These are phyloP conservation scores for Zopfochytrium polystomum DNA, from an alignment of 371 early-diverging fungal genomes.

Conservation along the genomic window DNA sequence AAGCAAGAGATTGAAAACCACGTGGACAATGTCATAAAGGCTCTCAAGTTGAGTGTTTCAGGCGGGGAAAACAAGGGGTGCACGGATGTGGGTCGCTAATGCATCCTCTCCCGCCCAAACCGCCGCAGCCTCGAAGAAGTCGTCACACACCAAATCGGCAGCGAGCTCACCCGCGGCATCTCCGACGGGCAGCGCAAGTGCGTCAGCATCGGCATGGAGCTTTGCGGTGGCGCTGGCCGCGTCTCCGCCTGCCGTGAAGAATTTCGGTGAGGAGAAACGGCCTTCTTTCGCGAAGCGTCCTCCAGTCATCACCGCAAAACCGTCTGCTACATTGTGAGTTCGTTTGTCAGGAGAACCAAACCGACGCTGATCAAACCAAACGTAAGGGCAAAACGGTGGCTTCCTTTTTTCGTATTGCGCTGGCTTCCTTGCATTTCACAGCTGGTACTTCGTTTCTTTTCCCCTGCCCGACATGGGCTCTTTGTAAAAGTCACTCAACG, in stretches of 20 bases:
- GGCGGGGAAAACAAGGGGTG: too few species aligned
- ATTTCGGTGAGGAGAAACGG: constrained; percentile 45
- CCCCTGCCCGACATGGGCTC: too few species aligned
- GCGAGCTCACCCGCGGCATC: too few species aligned
- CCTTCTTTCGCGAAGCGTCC: constrained; percentile 47
- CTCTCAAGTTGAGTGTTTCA: too few species aligned
- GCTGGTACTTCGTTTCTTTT: too few species aligned
- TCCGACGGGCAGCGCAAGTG: constrained; percentile 79
- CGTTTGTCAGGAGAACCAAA: background rate
- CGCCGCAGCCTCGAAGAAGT: constrained; percentile 56
- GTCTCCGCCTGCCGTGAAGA: constrained; percentile 40
- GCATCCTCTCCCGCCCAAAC: too few species aligned
- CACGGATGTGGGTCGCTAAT: too few species aligned
- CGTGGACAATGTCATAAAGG: too few species aligned
- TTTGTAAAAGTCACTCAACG: too few species aligned
- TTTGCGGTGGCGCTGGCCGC: constrained; percentile 55
- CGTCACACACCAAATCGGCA: constrained; percentile 80
- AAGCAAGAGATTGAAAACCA: too few species aligned
- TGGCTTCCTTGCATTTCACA: constrained; percentile 30
- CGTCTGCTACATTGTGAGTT: constrained; percentile 38
- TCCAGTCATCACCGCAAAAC: too few species aligned
- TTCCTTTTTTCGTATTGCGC: constrained; percentile 28
- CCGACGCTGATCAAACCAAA: too few species aligned
- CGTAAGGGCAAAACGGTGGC: constrained; percentile 37
- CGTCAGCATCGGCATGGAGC: constrained; percentile 86